Evolutionary conservation across 129 eudicot genomes (phyloP).

Genomic region (Mikania micrantha): DNA sequence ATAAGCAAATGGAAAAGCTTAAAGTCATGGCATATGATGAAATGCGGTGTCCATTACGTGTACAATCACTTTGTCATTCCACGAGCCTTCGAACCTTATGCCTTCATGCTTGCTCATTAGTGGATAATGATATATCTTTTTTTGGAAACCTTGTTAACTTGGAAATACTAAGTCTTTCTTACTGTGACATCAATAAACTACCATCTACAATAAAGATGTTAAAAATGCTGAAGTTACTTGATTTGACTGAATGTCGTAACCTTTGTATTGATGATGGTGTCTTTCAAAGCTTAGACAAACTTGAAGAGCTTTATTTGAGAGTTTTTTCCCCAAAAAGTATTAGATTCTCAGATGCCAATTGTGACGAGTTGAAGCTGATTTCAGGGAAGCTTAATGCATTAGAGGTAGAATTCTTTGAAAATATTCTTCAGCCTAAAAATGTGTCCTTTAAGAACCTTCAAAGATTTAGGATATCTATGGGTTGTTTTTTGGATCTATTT

Average conservation of each 20-base stretch:
- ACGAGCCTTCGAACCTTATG: neutral
- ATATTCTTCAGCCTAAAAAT: neutral
- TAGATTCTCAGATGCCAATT: neutral
- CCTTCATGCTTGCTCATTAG: neutral
- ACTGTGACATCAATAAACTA: neutral
- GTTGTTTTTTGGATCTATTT: neutral
- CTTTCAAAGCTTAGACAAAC: too few relatives aligned
- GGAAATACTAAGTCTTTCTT: neutral
- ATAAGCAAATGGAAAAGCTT: neutral
- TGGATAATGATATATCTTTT: neutral
- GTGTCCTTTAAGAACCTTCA: neutral
- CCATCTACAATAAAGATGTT: neutral
- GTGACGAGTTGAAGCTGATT: neutral
- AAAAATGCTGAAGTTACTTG: neutral
- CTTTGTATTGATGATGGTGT: too few relatives aligned
- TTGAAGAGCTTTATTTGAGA: neutral
- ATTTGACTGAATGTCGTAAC: neutral
- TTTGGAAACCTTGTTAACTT: neutral
- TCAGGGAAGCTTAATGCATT: neutral
- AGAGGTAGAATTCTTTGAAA: neutral
- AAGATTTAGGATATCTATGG: neutral
- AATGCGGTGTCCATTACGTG: neutral
- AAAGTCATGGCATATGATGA: neutral
- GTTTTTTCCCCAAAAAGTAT: neutral
- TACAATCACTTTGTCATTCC: neutral